Percentiles rank a stretch among this genome's conserved stretches.
Conservation (phyloP, 306 rosid species). For the Vigna reflexopilosa region DNA sequence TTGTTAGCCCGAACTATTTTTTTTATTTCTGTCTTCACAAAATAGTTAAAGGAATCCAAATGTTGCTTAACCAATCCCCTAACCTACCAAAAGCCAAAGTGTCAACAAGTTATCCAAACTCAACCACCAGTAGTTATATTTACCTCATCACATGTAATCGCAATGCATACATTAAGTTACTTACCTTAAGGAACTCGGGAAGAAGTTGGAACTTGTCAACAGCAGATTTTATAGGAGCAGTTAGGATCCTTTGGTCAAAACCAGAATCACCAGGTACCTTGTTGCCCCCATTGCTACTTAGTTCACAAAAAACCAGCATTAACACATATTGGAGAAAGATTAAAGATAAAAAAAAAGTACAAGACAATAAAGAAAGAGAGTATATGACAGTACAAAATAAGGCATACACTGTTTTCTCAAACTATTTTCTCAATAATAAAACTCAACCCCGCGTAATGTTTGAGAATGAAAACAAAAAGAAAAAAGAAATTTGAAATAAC, state of each 20-base stretch:
- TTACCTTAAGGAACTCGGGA: slow-evolving; percentile 91
- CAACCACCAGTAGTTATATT: not conserved
- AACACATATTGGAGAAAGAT: not conserved
- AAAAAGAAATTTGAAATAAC: not conserved
- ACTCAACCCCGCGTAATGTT: not conserved
- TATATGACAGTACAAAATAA: not conserved
- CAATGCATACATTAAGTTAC: not conserved
- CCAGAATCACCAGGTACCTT: slow-evolving; percentile 33
- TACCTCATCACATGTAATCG: not conserved
- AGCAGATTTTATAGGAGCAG: slow-evolving; percentile 81
- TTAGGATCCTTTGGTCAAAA: slow-evolving; percentile 67
- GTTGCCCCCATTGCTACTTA: slow-evolving; percentile 35
- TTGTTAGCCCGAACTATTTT: slow-evolving; percentile 81
- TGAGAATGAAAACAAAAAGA: not conserved
- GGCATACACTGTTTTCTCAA: not conserved
- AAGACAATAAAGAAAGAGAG: not conserved
- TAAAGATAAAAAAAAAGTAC: too few relatives aligned
- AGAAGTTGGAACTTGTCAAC: slow-evolving; percentile 85
- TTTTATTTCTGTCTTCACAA: slow-evolving; percentile 70
- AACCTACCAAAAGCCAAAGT: slow-evolving; percentile 49
- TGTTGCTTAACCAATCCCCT: slow-evolving; percentile 95
- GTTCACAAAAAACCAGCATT: not conserved
- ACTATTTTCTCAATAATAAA: not conserved
- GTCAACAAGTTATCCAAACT: not conserved
- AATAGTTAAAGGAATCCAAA: slow-evolving; percentile 91